Evolutionary conservation across 208 protist genomes (phyloP), one percentile per base, ranked within the genome.

Genomic region (Angomonas deanei): DNA sequence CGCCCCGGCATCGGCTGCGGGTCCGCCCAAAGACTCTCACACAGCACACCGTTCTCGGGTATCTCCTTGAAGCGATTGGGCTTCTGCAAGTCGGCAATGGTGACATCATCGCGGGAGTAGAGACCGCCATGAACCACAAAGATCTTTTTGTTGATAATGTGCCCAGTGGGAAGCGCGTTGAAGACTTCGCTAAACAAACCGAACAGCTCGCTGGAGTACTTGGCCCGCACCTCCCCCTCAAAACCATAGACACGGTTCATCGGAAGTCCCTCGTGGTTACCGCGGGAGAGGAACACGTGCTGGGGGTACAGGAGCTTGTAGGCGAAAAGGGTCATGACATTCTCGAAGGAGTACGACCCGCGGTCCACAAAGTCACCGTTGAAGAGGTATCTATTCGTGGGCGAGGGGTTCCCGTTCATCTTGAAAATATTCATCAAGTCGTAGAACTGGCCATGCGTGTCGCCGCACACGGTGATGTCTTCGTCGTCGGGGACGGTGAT

Each of bases 171-270:
- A 15, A 99, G 79, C 6, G 79, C 85, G 59, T 94, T 88, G 79
- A 99, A 99, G 2, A 98, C 80, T 50, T 99, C 97, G 1, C 83
- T 82, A 74, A 99, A 99, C 8, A 99, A 72, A 28, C 92, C 72
- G 63, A 96, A 98, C 34, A 98, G 68, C 58, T 91, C 82, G 15
- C 68, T 72, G 47, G 85, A 79, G 76, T 97, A 98, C 76, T 99
- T 99, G 57, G 85, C 78, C 34, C 89, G 87, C 19, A 99, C 94
- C 76, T 99, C 98, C 28, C 97, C 97, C 62, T 98, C 92, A 72
- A 99, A 99, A 34, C 98, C 98, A 64, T 99, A 99, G 58, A 99
- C 88, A 58, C 91, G 88, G 76, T 99, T 99, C 93, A 99, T 96
- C 21, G 88, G 75, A 3, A 86, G 34, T 4, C 91, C 86, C 66